Base-by-base conservation (phyloP, 306 rosid genomes). In the Urtica urens region DNA sequence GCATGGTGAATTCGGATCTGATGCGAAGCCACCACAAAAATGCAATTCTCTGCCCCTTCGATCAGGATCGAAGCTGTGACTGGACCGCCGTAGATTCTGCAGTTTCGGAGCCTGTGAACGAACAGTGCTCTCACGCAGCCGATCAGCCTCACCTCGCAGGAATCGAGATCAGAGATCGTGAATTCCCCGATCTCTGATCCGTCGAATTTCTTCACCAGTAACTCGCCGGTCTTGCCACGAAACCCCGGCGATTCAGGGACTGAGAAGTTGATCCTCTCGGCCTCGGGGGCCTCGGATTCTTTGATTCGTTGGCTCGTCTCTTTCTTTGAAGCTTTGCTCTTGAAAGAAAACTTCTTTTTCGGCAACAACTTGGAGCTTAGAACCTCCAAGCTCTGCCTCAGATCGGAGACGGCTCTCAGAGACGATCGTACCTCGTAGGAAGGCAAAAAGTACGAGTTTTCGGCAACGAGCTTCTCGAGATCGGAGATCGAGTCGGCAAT, bases 1-100 rank as follows among this genome's bases (percentile, higher is more conserved):
- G 85, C 93, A 74, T 55, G 46, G 45, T 90, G 95, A 59, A 90
- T 90, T 43, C 92, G 72, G 69, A 90, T 84, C 77, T 84, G 95
- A 72, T 90, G 95, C 8, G 87, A 81, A 0, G 92, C 95, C 72
- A 79, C 49, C 4, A 25, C 79, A 38, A 90, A 84, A 4, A 75
- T 63, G 26, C 87, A 81, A 7, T 54, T 70, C 57, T 81, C 92
- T 28, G 64, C 97, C 42, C 62, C 87, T 40, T 90, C 94, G 23
- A 84, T 79, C 40, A 68, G 72, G 59, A 90, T 40, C 7, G 94
- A 84, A 22, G 82, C 78, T 33, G 57, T 64, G 17, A 90, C 87
- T 0, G 85, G 81, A 4, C 97, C 94, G 0, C 67, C 70, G 23
- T 77, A 84, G 59, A 84, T 72, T 66, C 38, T 64, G 49, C 79